Evolutionary conservation across 257 asterid genomes (phyloP), one percentile per base, ranked within the genome.

Genomic region (Nemophila menziesii): DNA sequence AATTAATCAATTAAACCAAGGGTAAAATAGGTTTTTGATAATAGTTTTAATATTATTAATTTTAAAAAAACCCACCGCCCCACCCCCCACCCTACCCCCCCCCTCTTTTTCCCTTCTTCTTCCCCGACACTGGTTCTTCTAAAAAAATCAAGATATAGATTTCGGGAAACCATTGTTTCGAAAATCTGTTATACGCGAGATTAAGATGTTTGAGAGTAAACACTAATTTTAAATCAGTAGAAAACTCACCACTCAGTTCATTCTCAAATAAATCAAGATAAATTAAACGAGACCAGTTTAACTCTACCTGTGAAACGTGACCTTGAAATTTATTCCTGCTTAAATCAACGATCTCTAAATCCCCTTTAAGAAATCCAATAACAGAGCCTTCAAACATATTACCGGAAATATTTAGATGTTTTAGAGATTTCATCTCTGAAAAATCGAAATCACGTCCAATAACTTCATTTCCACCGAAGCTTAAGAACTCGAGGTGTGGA

Each of bases 241-340:
- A 55, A 47, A 76, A 66, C 65, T 43, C 93, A 49, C 97, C 97
- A 66, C 86, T 84, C 20, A 89, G 64, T 61, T 70, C 62, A 62
- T 89, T 89, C 52, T 84, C 86, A 2, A 90, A 80, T 56, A 89
- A 45, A 66, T 89, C 93, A 67, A 89, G 65, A 69, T 78, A 67
- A 53, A 63, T 49, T 86, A 89, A 62, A 56, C 49, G 71, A 41
- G 79, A 69, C 80, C 83, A 75, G 44, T 61, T 46, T 61, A 66
- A 61, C 54, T 74, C 78, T 71, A 84, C 95, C 92, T 78, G 67
- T 69, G 83, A 58, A 67, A 84, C 56, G 46, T 75, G 80, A 57
- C 93, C 95, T 55, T 84, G 77, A 66, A 84, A 80, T 48, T 69
- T 95, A 67, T 89, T 89, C 49, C 72, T 75, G 74, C 95, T 84